Percentiles rank a stretch among this genome's conserved stretches.
phyloP scores from a whole-genome alignment of 495 filamentous ascomycete species.

The Lophium mytilinum region DNA sequence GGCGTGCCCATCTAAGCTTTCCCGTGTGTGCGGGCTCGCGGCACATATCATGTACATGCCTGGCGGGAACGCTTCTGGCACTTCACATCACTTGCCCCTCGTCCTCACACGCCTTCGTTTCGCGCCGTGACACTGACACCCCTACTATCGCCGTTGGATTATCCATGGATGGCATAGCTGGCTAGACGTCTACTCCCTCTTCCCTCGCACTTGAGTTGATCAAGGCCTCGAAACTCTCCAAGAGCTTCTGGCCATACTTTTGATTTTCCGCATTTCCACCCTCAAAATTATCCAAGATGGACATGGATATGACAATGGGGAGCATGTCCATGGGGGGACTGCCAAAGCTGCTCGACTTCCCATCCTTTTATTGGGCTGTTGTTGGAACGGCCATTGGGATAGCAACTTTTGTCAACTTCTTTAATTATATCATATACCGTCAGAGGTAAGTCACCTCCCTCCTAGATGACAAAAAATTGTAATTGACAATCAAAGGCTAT shows the following conservation, averaged over 20 bases:
- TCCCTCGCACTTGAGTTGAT: no score
- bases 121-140: no score
- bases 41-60: background rate
- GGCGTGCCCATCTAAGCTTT: background rate
- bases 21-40: background rate
- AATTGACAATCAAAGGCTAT: slow-evolving; percentile 27
- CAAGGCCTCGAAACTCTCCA: no score
- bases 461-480: background rate
- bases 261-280: no score
- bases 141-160: no score
- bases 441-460: slow-evolving; percentile 39
- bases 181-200: no score
- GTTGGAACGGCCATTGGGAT: slow-evolving; percentile 47
- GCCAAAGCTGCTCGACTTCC: slow-evolving; percentile 39
- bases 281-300: background rate
- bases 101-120: no score
- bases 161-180: no score
- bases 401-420: slow-evolving; percentile 43
- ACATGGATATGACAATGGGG: slow-evolving; percentile 29
- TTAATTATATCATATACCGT: slow-evolving; percentile 37
- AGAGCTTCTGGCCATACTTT: no score
- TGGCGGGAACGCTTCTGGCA: background rate
- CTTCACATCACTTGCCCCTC: no score
- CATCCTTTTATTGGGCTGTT: slow-evolving; percentile 55
- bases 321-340: slow-evolving; percentile 44